Percentiles rank a stretch among this genome's conserved stretches.
phyloP scores from a whole-genome alignment of 2,329 filamentous ascomycete genomes.

The Rhynchosporium agropyri region DNA sequence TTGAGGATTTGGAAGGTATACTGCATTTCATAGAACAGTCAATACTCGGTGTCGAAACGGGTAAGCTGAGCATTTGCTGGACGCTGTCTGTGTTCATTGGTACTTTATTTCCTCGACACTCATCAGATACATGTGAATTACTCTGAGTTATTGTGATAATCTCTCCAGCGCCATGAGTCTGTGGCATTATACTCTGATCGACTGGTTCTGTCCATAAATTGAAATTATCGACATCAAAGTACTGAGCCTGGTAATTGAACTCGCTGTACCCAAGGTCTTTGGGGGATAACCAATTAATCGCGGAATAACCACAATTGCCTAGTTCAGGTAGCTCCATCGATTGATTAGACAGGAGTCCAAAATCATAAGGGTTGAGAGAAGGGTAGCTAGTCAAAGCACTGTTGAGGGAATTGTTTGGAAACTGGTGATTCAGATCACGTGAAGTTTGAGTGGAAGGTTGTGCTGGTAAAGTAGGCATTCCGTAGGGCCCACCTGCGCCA shows the following conservation, averaged over 20 bases:
- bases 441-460: not conserved
- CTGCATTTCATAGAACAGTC: not conserved
- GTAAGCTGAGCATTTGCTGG: not conserved
- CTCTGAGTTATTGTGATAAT: not conserved
- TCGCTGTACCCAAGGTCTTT: conserved; percentile 13
- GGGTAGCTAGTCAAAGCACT: not conserved
- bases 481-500: not conserved
- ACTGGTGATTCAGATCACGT: not conserved
- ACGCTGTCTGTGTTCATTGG: not conserved
- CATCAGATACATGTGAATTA: not conserved
- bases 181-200: not conserved
- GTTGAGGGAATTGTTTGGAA: not conserved
- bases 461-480: not conserved
- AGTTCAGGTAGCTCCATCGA: conserved; percentile 6
- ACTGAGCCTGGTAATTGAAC: conserved; percentile 6
- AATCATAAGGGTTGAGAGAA: conserved; percentile 3
- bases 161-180: not conserved
- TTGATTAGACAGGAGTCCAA: not conserved
- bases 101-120: not conserved
- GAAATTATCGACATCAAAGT: conserved; percentile 1
- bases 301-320: not conserved
- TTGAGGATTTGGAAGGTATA: conserved; percentile 2
- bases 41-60: not conserved
- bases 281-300: conserved; percentile 5
- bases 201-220: not conserved